These are phyloP conservation scores for Flaveria ramosissima DNA, from an alignment of 129 eudicot genomes.

Conservation along the genomic window DNA sequence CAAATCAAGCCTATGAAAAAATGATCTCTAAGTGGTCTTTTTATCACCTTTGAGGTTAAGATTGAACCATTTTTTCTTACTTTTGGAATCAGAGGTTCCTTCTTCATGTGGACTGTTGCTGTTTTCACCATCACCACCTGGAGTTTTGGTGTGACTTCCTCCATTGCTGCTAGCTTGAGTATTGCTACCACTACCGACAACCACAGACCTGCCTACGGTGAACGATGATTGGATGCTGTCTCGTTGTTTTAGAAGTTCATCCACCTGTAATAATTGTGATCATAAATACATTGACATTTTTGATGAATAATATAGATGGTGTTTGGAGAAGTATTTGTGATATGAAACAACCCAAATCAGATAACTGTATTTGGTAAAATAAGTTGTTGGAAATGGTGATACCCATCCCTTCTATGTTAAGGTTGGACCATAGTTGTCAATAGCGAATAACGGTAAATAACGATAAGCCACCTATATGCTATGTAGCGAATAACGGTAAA, in stretches of 20 bases:
- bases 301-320: not conserved
- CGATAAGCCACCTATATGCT: too few species aligned
- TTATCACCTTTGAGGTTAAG: slow-evolving; percentile 72
- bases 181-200: slow-evolving; percentile 33
- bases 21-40: slow-evolving; percentile 35
- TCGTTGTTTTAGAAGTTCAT: slow-evolving; percentile 90
- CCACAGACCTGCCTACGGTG: slow-evolving; percentile 57
- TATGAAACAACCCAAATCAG: too few species aligned
- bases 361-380: too few species aligned
- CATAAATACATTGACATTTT: not conserved
- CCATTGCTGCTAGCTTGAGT: slow-evolving; percentile 42
- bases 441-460: too few species aligned
- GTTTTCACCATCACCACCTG: slow-evolving; percentile 55
- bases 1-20: slow-evolving; percentile 1
- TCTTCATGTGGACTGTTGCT: slow-evolving; percentile 67
- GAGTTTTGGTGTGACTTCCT: slow-evolving; percentile 53
- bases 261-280: slow-evolving; percentile 53
- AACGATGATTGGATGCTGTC: slow-evolving; percentile 83
- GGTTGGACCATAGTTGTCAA: too few species aligned
- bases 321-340: not conserved
- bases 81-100: slow-evolving; percentile 67
- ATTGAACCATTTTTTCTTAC: slow-evolving; percentile 80
- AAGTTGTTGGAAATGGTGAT: not conserved
- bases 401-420: too few species aligned
- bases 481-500: too few species aligned